phyloP scores from a whole-genome alignment of 2,329 filamentous ascomycete genomes.

The Immersiporthe knoxdaviesiana region DNA sequence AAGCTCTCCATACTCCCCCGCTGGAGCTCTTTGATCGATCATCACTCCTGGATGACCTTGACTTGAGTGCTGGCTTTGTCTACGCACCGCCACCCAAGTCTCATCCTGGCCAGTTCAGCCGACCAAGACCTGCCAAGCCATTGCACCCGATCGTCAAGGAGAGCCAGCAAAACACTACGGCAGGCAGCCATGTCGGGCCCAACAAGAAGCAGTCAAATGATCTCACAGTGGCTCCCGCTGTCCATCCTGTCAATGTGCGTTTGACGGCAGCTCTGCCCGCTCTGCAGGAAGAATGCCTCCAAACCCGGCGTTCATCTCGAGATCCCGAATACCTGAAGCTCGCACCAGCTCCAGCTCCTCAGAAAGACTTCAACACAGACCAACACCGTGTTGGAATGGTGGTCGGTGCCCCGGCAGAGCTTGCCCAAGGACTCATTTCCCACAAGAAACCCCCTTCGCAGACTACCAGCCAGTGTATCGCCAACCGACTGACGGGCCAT shows the following conservation, averaged over 20 bases:
- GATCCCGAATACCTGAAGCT: not conserved
- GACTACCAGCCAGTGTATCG: conserved; percentile 9
- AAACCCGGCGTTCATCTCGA: not conserved
- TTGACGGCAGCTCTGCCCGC: not conserved
- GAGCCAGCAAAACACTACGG: not conserved
- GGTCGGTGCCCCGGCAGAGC: not conserved
- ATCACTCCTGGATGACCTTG: conserved; percentile 4
- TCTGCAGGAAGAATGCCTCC: not conserved
- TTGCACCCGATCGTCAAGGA: not conserved
- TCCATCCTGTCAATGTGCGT: not conserved
- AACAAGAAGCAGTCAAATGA: not conserved
- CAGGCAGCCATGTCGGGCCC: not conserved
- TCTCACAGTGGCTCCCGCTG: not conserved
- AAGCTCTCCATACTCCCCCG: not conserved
- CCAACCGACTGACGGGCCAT: not conserved
- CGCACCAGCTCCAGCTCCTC: no score
- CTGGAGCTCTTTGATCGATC: conserved; percentile 19
- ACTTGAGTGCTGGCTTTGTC: conserved; percentile 21
- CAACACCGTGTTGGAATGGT: not conserved
- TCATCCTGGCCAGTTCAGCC: conserved; percentile 21
- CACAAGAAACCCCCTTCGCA: conserved; percentile 7
- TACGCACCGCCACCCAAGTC: conserved; percentile 19
- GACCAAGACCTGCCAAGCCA: conserved; percentile 5
- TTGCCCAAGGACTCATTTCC: not conserved
- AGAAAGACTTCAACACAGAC: not conserved